Evolutionary conservation across 2,329 filamentous ascomycete genomes (phyloP).

Genomic region (Aspergillus costaricaensis): DNA sequence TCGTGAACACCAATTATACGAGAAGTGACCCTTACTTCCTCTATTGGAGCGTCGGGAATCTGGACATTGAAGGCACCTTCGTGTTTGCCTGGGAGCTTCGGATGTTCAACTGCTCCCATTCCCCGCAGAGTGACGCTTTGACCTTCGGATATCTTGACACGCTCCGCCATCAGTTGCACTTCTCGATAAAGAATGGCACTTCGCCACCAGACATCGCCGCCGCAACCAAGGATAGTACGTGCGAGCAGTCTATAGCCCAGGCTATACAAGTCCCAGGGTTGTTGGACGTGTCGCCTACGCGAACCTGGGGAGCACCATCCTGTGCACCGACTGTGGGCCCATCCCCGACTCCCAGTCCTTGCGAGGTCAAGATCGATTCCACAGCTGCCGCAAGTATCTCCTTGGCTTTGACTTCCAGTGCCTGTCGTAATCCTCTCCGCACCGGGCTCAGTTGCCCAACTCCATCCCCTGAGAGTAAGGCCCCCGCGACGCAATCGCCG

Average conservation of each 20-base stretch:
- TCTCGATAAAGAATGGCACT: too few relatives aligned
- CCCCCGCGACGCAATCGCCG: too few relatives aligned
- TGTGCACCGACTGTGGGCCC: constrained; percentile 1
- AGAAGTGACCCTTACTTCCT: not conserved
- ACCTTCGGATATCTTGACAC: not conserved
- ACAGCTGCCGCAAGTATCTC: constrained; percentile 7
- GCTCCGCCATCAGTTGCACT: not conserved
- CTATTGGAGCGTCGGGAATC: not conserved
- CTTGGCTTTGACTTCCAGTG: not conserved
- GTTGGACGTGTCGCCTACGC: not conserved
- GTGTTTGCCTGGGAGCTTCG: not conserved
- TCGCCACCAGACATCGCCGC: too few relatives aligned
- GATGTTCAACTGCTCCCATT: not conserved
- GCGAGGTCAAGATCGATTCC: constrained; percentile 7
- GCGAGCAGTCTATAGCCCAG: too few relatives aligned
- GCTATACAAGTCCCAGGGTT: not conserved
- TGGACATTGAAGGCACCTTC: not conserved
- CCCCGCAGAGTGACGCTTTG: too few relatives aligned
- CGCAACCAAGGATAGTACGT: too few relatives aligned
- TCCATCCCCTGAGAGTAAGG: too few relatives aligned
- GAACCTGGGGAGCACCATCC: not conserved
- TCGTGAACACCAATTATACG: not conserved
- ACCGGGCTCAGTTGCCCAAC: not conserved
- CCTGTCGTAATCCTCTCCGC: not conserved
- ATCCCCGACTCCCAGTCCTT: constrained; percentile 10